These are phyloP conservation scores for Nicotiana tabacum DNA, from an alignment of 257 asterid species.

Conservation along the genomic window DNA sequence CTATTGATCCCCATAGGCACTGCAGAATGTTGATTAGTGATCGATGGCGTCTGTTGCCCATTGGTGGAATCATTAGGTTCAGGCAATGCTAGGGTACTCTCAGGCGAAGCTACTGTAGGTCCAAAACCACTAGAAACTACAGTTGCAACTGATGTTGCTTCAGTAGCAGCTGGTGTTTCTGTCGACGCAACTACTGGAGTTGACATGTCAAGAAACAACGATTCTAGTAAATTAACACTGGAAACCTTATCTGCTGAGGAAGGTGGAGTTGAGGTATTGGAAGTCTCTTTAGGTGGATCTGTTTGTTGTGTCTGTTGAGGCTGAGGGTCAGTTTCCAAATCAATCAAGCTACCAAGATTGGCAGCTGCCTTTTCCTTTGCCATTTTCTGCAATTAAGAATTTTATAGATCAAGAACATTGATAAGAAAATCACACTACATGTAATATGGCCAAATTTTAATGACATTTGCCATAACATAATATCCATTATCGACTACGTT, in stretches of 20 bases:
- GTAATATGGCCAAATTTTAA: too few relatives aligned
- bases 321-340: conserved; percentile 45
- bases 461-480: too few relatives aligned
- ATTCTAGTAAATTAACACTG: conserved; percentile 35
- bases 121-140: conserved; percentile 17
- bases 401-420: neutral
- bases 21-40: conserved; percentile 15
- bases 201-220: conserved; percentile 49
- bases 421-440: neutral
- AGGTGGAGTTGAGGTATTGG: conserved; percentile 21
- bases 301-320: conserved; percentile 25
- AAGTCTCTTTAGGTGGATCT: conserved; percentile 13
- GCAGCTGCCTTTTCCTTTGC: conserved; percentile 29
- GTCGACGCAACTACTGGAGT: conserved; percentile 27
- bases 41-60: conserved; percentile 10
- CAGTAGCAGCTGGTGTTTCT: conserved; percentile 16
- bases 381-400: conserved; percentile 29
- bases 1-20: conserved; percentile 1
- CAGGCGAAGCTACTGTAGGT: conserved; percentile 15
- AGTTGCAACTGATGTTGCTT: conserved; percentile 8
- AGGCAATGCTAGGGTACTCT: conserved; percentile 14
- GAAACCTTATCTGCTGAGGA: conserved; percentile 27
- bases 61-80: conserved; percentile 10
- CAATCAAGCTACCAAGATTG: conserved; percentile 50
- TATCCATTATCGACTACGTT: too few relatives aligned